These are phyloP conservation scores for Pseudomicrostroma phylloplanum DNA, from an alignment of 1,284 basidiomycete species.

Conservation along the genomic window DNA sequence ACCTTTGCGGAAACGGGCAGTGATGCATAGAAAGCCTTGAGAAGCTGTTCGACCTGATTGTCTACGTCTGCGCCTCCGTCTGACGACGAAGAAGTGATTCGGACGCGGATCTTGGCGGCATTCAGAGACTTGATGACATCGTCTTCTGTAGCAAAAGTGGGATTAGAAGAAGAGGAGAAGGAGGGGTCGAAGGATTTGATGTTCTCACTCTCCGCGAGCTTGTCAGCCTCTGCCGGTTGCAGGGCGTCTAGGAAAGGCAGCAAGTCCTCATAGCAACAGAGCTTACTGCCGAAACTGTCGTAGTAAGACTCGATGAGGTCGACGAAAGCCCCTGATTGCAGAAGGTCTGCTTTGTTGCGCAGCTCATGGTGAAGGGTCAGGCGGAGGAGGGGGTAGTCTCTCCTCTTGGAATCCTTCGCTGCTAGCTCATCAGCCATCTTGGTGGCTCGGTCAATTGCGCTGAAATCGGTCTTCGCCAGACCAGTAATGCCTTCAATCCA, in stretches of 20 bases:
- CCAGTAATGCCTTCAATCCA: slow-evolving; percentile 44
- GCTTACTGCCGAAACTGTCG: slow-evolving; percentile 66
- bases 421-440: neutral
- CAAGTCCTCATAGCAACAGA: slow-evolving; percentile 78
- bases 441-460: neutral
- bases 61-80: neutral
- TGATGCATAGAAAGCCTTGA: slow-evolving; percentile 4
- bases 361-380: slow-evolving; percentile 43
- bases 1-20: neutral
- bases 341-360: slow-evolving; percentile 41
- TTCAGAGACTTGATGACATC: neutral
- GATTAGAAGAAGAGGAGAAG: neutral
- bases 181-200: slow-evolving; percentile 5
- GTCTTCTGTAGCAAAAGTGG: neutral
- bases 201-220: slow-evolving; percentile 9
- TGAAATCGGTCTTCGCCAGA: neutral
- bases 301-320: slow-evolving; percentile 59
- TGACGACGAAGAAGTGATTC: neutral
- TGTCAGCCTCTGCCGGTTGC: slow-evolving; percentile 51
- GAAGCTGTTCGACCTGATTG: neutral
- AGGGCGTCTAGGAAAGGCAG: slow-evolving; percentile 60
- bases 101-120: neutral
- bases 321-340: slow-evolving; percentile 44
- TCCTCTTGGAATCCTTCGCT: slow-evolving; percentile 50
- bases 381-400: slow-evolving; percentile 47